A percentile compares a stretch with the other conserved stretches of the same genome.
phyloP scores from a whole-genome alignment of 805 yeast genomes.

The Kuraishia floccosa region DNA sequence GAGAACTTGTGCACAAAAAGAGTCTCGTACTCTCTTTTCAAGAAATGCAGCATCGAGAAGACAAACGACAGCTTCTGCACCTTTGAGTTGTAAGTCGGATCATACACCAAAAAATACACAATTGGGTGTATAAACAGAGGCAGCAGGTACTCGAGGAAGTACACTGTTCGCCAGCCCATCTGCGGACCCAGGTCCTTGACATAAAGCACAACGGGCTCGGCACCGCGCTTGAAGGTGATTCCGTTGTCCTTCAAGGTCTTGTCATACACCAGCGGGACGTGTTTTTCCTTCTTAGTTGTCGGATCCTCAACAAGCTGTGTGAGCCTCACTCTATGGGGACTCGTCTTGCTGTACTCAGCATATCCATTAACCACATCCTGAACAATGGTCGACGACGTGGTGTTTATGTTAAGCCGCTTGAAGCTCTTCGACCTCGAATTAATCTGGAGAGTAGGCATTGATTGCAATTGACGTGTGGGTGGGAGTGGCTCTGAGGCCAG shows the following conservation, averaged over 20 bases:
- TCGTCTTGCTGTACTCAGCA: conserved; percentile 23
- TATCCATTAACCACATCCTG: conserved; percentile 25
- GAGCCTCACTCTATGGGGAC: conserved; percentile 44
- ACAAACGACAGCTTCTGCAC: conserved; percentile 44
- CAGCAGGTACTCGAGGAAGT: conserved; percentile 77
- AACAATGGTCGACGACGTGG: conserved; percentile 21
- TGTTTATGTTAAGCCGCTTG: conserved; percentile 32
- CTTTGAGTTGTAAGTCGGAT: conserved; percentile 26
- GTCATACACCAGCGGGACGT: conserved; percentile 31
- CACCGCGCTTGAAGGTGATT: conserved; percentile 19
- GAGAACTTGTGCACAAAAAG: conserved; percentile 78
- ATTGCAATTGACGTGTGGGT: background rate
- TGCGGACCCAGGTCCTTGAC: conserved; percentile 93
- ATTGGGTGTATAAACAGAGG: conserved; percentile 76
- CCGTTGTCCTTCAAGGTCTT: conserved; percentile 36
- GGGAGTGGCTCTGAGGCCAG: no score
- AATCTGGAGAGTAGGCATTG: conserved; percentile 36
- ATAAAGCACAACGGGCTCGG: conserved; percentile 29
- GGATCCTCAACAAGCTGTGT: conserved; percentile 23
- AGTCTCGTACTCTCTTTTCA: conserved; percentile 86
- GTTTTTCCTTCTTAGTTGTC: conserved; percentile 19
- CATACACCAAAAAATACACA: conserved; percentile 35
- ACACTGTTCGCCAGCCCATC: conserved; percentile 87
- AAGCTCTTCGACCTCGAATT: conserved; percentile 52
- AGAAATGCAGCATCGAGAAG: conserved; percentile 62